A percentile compares a stretch with the other conserved stretches of the same genome.
These are phyloP conservation scores for Hymenochaete sp. DNA, from an alignment of 1,284 basidiomycete genomes.

Conservation along the genomic window DNA sequence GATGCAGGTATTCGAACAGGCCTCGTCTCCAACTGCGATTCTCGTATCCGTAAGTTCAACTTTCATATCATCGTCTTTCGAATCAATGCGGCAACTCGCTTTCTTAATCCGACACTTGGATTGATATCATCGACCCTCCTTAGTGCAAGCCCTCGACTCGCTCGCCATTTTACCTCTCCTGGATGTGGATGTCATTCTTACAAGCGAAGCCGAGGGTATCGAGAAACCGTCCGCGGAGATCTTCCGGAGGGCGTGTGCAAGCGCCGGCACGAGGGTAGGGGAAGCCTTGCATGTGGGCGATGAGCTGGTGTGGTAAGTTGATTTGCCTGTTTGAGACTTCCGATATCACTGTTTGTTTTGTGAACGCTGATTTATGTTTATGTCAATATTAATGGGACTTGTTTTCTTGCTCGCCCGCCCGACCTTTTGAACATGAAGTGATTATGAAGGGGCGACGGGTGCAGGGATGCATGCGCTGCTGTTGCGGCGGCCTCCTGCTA, in stretches of 20 bases:
- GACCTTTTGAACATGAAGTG: slow-evolving; percentile 35
- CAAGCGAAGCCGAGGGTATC: slow-evolving; percentile 56
- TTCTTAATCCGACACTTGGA: not conserved
- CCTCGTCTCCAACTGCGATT: slow-evolving; percentile 33
- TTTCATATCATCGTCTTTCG: not conserved
- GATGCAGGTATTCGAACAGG: slow-evolving; percentile 42
- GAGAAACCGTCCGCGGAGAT: slow-evolving; percentile 61
- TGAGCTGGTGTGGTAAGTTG: slow-evolving; percentile 52
- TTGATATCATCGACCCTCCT: not conserved
- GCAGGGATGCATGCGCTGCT: slow-evolving; percentile 55
- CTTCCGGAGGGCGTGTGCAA: slow-evolving; percentile 37
- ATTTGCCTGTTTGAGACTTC: not conserved
- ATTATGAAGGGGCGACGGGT: slow-evolving; percentile 53
- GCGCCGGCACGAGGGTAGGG: slow-evolving; percentile 26
- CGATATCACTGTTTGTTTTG: not conserved
- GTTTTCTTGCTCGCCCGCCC: not conserved
- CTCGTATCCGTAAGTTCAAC: slow-evolving; percentile 19
- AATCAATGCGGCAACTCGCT: not conserved
- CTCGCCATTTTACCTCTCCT: slow-evolving; percentile 44
- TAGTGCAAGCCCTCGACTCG: slow-evolving; percentile 45
- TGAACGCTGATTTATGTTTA: too few relatives aligned
- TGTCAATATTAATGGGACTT: not conserved
- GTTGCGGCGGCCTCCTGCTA: slow-evolving; percentile 43
- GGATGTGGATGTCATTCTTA: slow-evolving; percentile 41
- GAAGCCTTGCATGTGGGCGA: slow-evolving; percentile 66